A percentile compares a stretch with the other conserved stretches of the same genome.
Evolutionary conservation across 1,139 yeast species (phyloP).

Genomic region (Kodamaea plutei): DNA sequence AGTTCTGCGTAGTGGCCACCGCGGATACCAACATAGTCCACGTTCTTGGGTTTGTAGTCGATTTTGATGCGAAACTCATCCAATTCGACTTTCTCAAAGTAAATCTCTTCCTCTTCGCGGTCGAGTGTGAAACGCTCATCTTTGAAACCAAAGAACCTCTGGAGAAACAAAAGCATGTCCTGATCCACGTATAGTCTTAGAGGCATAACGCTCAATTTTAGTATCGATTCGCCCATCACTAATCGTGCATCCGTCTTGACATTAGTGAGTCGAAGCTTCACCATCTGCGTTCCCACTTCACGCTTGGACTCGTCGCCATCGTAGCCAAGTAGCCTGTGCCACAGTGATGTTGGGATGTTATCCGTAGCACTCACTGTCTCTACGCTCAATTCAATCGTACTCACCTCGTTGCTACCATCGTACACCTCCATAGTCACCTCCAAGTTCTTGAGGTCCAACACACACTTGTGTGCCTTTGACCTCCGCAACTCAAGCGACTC

Average conservation of each 20-base stretch:
- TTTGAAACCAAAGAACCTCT: slow-evolving; percentile 75
- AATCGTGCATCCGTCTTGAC: slow-evolving; percentile 63
- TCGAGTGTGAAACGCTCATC: slow-evolving; percentile 60
- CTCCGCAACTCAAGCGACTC: slow-evolving; percentile 41
- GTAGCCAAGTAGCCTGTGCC: slow-evolving; percentile 81
- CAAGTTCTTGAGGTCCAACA: slow-evolving; percentile 52
- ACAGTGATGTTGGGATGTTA: slow-evolving; percentile 80
- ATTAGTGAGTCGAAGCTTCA: slow-evolving; percentile 50
- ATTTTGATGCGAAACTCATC: slow-evolving; percentile 61
- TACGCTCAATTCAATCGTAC: slow-evolving; percentile 40
- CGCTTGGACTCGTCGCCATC: slow-evolving; percentile 66
- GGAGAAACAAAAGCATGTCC: slow-evolving; percentile 81
- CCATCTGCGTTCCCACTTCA: slow-evolving; percentile 66
- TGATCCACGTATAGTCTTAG: slow-evolving; percentile 84
- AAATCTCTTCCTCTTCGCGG: slow-evolving; percentile 57
- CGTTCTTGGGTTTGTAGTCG: slow-evolving; percentile 89
- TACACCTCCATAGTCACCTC: slow-evolving; percentile 42
- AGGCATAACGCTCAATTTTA: slow-evolving; percentile 62
- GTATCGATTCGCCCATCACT: slow-evolving; percentile 65
- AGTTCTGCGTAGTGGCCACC: slow-evolving; percentile 86
- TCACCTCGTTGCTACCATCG: slow-evolving; percentile 33
- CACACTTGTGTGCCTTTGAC: slow-evolving; percentile 59
- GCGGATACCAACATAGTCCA: slow-evolving; percentile 77
- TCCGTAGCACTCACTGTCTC: slow-evolving; percentile 65
- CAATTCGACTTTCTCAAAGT: slow-evolving; percentile 65